phyloP scores from a whole-genome alignment of 2,329 filamentous ascomycete species.

The Cladorrhinum sp. region DNA sequence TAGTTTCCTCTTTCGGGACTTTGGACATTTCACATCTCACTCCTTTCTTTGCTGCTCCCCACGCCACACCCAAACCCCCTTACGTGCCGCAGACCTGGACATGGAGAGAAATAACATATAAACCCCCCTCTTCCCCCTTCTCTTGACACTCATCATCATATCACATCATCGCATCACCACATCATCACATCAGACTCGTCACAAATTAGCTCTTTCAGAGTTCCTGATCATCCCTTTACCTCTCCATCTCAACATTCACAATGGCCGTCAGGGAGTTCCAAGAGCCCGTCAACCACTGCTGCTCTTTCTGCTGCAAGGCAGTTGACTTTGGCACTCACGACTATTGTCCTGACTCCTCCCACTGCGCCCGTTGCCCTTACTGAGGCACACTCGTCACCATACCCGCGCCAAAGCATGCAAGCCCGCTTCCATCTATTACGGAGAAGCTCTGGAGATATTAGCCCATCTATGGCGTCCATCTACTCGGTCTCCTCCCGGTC shows the following conservation, averaged over 20 bases:
- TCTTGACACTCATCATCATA: neutral
- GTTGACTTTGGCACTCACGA: slow-evolving; percentile 50
- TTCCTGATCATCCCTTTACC: neutral
- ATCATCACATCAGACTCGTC: neutral
- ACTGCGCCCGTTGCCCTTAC: slow-evolving; percentile 44
- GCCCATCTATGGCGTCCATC: slow-evolving; percentile 18
- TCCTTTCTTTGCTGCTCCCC: no score
- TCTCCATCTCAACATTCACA: slow-evolving; percentile 21
- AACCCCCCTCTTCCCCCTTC: neutral
- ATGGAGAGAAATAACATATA: neutral
- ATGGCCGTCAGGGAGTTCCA: slow-evolving; percentile 45
- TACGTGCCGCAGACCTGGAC: neutral
- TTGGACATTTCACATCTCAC: slow-evolving; percentile 1
- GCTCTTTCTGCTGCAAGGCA: slow-evolving; percentile 50
- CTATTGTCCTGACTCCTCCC: slow-evolving; percentile 41
- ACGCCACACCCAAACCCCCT: no score
- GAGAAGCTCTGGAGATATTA: slow-evolving; percentile 13
- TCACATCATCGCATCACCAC: neutral
- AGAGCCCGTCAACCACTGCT: slow-evolving; percentile 49
- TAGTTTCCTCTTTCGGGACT: slow-evolving; percentile 15
- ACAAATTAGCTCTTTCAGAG: neutral
- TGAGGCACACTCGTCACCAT: slow-evolving; percentile 23
- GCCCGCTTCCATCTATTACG: slow-evolving; percentile 11
- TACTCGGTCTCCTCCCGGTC: slow-evolving; percentile 1
- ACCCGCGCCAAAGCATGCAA: slow-evolving; percentile 16